phyloP scores from a whole-genome alignment of 1,139 yeast species.

The Suhomyces anneliseae region DNA sequence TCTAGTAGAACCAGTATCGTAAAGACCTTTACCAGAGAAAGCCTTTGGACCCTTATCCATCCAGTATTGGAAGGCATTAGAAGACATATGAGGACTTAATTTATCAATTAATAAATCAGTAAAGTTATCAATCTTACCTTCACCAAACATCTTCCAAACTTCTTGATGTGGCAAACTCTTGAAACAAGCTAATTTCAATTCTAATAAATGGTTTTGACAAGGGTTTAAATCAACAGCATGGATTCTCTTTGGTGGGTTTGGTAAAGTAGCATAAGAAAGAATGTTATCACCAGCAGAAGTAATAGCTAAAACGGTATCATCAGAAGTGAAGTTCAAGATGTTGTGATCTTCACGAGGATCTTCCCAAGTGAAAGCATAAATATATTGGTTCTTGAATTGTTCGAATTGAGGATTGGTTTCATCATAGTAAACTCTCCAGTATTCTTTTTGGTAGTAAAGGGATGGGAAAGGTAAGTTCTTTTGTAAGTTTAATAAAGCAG shows the following conservation, averaged over 20 bases:
- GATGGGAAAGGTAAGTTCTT: constrained; percentile 78
- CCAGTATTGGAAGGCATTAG: constrained; percentile 84
- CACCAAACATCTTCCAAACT: constrained; percentile 74
- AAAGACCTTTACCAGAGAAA: constrained; percentile 63
- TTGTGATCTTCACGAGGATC: constrained; percentile 80
- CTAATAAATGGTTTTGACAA: constrained; percentile 75
- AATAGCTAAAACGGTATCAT: constrained; percentile 76
- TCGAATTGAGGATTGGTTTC: constrained; percentile 65
- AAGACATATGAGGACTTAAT: constrained; percentile 69
- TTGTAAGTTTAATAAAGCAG: constrained; percentile 61
- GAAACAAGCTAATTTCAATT: constrained; percentile 72
- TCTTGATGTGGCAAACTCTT: constrained; percentile 55
- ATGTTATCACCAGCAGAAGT: constrained; percentile 87
- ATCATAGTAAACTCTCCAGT: constrained; percentile 80
- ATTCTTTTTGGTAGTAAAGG: constrained; percentile 70
- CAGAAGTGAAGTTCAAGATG: constrained; percentile 57
- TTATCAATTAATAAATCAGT: constrained; percentile 46
- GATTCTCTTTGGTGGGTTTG: constrained; percentile 70
- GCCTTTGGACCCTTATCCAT: constrained; percentile 58
- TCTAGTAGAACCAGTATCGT: constrained; percentile 81
- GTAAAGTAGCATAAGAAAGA: constrained; percentile 68
- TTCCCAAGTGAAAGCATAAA: constrained; percentile 89
- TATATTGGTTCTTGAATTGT: constrained; percentile 75
- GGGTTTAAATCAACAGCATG: constrained; percentile 89
- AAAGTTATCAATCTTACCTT: constrained; percentile 62